Percentiles rank a stretch among this genome's conserved stretches.
phyloP scores from a whole-genome alignment of 1,139 yeast species.

The Debaryomyces singareniensis region DNA sequence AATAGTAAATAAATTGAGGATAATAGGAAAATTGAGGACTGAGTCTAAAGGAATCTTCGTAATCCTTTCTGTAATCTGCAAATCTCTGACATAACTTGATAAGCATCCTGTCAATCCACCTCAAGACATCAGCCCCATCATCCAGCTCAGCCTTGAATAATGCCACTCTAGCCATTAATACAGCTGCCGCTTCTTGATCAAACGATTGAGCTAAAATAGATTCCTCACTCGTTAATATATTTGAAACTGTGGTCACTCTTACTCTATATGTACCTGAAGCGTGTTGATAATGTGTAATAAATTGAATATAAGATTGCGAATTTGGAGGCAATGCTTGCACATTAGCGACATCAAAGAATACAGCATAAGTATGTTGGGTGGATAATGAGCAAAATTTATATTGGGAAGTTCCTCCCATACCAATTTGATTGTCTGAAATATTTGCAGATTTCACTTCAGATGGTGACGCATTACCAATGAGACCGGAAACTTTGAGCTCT shows the following conservation, averaged over 20 bases:
- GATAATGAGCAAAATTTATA: slow-evolving; percentile 81
- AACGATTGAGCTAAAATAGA: slow-evolving; percentile 58
- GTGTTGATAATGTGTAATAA: slow-evolving; percentile 73
- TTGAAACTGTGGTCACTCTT: slow-evolving; percentile 84
- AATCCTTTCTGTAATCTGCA: slow-evolving; percentile 46
- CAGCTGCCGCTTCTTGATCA: slow-evolving; percentile 99
- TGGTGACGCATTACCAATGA: slow-evolving; percentile 90
- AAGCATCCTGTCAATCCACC: slow-evolving; percentile 49
- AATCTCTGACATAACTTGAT: slow-evolving; percentile 46
- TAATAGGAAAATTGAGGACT: slow-evolving; percentile 49
- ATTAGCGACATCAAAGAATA: slow-evolving; percentile 80
- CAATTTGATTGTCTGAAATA: slow-evolving; percentile 89
- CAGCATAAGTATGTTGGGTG: slow-evolving; percentile 81
- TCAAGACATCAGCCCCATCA: slow-evolving; percentile 46
- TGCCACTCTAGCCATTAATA: slow-evolving; percentile 88
- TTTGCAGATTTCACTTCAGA: slow-evolving; percentile 55
- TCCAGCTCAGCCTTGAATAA: slow-evolving; percentile 80
- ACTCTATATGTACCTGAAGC: slow-evolving; percentile 77
- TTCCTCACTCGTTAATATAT: slow-evolving; percentile 50
- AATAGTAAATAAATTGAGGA: slow-evolving; percentile 93
- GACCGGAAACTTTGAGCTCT: slow-evolving; percentile 85
- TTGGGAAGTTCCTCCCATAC: slow-evolving; percentile 85
- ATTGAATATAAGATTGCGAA: slow-evolving; percentile 58
- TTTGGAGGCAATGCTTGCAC: slow-evolving; percentile 40
- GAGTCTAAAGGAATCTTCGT: slow-evolving; percentile 40